These are phyloP conservation scores for Leptographium radiaticola DNA, from an alignment of 2,329 filamentous ascomycete species.

Conservation along the genomic window DNA sequence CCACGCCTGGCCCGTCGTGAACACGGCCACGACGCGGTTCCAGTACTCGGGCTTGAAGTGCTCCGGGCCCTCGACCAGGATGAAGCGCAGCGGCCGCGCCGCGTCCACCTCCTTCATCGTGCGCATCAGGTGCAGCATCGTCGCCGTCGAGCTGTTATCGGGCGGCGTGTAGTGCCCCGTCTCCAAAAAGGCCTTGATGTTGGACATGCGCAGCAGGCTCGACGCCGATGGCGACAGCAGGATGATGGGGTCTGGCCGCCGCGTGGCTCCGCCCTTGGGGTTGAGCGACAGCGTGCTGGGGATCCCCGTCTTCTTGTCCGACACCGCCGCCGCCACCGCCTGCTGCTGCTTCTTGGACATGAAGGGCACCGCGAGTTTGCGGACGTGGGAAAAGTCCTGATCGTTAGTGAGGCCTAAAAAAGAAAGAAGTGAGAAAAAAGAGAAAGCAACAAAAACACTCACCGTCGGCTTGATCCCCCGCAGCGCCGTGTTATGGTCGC, in stretches of 20 bases:
- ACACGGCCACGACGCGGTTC: slow-evolving; percentile 87
- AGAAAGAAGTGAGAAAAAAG: not conserved
- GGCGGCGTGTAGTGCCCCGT: slow-evolving; percentile 69
- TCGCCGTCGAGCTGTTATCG: slow-evolving; percentile 55
- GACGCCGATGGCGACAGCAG: slow-evolving; percentile 92
- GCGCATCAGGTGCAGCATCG: slow-evolving; percentile 78
- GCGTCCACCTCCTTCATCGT: slow-evolving; percentile 58
- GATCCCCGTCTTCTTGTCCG: slow-evolving; percentile 22
- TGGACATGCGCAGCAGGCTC: slow-evolving; percentile 85
- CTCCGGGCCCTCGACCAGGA: slow-evolving; percentile 83
- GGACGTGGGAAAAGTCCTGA: slow-evolving; percentile 87
- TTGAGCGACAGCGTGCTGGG: slow-evolving; percentile 36
- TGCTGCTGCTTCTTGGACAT: slow-evolving; percentile 46
- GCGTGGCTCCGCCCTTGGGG: slow-evolving; percentile 31
- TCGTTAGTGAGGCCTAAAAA: not conserved
- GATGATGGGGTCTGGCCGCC: slow-evolving; percentile 73
- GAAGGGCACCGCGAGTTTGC: slow-evolving; percentile 71
- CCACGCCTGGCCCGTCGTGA: slow-evolving; percentile 95
- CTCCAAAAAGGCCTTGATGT: slow-evolving; percentile 89
- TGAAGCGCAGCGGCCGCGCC: slow-evolving; percentile 71
- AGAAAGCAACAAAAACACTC: slow-evolving; percentile 18
- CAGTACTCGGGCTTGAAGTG: slow-evolving; percentile 98
- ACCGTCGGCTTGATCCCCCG: slow-evolving; percentile 82
- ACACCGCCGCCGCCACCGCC: slow-evolving; percentile 17
- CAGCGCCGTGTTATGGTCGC: slow-evolving; percentile 79